Evolutionary conservation across 139 green algal genomes (phyloP), one percentile per base, ranked within the genome.

Genomic region (Astrephomene gubernaculifera): DNA sequence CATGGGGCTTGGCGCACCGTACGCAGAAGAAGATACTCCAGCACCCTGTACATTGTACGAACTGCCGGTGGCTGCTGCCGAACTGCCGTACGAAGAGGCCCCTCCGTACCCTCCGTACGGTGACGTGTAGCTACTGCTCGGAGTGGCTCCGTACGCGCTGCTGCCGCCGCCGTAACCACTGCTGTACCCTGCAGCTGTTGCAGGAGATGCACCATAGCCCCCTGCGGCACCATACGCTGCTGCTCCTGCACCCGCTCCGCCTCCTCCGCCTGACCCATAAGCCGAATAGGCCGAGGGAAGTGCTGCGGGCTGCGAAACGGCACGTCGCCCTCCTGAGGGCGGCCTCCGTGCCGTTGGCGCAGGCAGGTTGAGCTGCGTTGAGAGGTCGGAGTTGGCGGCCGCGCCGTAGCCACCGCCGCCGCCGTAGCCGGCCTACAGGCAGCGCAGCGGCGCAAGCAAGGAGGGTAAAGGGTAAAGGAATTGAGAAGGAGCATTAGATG

Each of bases 311-410:
- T 87, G 82, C 38, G 82, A 87, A 0, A 52, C 24, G 4, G 83
- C 83, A 2, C 83, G 60, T 0, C 83, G 72, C 2, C 83, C 83
- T 9, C 35, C 71, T 27, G 71, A 83, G 8, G 83, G 39, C 21
- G 49, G 72, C 5, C 83, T 61, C 19, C 61, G 83, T 35, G 39
- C 36, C 0, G 29, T 41, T 1, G 35, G 9, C 31, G n/a, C n/a
- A n/a, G 71, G 83, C 4, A 87, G 43, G 25, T 87, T 83, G 12
- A 87, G 63, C 33, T 87, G 83, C 2, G 65, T 79, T 0, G 83
- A 83, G 2, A 87, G 71, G 83, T 87, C 83, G 24, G 31, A 24
- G 12, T 29, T 52, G 38, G 17, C 65, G 25, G 39, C n/a, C 0
- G 41, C 60, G 12, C 1, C 65, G 3, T 27, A 22, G 8, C 38